Percentiles rank a stretch among this genome's conserved stretches.
Evolutionary conservation across 23 red algal genomes (phyloP).

Genomic region (Pyropia haitanensis): DNA sequence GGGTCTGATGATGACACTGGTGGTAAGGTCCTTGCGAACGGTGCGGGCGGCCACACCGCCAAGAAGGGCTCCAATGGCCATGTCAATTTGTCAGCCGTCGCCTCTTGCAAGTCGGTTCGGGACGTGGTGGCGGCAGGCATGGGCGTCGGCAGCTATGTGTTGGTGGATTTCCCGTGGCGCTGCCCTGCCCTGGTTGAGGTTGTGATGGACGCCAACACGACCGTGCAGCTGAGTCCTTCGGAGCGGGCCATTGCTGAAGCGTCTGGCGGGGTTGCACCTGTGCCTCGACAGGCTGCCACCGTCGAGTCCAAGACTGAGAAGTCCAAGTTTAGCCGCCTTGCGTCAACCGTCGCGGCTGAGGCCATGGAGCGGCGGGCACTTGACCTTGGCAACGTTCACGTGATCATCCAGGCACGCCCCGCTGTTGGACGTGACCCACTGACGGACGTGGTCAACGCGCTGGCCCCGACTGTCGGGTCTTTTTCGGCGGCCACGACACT

Average conservation of each 20-base stretch:
- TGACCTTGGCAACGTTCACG: background rate
- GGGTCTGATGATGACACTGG: constrained; percentile 20
- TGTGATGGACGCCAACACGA: too few species aligned
- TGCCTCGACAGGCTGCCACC: background rate
- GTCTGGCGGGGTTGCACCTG: background rate
- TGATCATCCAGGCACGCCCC: background rate
- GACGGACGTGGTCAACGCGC: background rate
- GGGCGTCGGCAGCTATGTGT: constrained; percentile 19
- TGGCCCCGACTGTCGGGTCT: background rate
- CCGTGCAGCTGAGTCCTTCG: too few species aligned
- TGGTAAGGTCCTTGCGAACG: constrained; percentile 4
- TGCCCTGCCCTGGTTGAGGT: constrained; percentile 16
- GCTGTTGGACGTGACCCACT: background rate
- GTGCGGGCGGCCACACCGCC: background rate
- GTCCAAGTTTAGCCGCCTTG: background rate
- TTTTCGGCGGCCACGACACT: too few species aligned
- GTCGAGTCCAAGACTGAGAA: too few species aligned
- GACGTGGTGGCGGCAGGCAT: constrained; percentile 7
- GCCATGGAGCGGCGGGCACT: too few species aligned
- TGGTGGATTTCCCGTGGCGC: constrained; percentile 59
- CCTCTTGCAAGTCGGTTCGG: background rate
- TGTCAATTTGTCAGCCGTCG: background rate
- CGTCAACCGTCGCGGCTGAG: too few species aligned
- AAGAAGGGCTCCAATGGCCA: background rate
- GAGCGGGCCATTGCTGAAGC: background rate